Conservation (phyloP, 208 protist species). For the Wallacemonas sp. region DNA sequence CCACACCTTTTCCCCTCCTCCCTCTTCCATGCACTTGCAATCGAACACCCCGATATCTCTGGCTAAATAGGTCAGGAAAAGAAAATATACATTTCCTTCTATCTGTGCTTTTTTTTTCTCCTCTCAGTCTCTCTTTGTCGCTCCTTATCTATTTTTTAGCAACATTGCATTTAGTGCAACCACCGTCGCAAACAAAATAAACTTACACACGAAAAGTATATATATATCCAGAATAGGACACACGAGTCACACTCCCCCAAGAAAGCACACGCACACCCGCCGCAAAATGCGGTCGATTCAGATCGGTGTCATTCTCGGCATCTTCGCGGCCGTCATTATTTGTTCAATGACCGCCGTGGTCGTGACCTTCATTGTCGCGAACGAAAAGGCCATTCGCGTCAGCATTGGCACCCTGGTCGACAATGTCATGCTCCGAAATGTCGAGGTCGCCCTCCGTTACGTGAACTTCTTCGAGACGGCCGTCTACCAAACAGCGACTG, state of each 20-base stretch:
- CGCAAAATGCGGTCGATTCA: neutral
- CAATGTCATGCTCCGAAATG: slow-evolving; percentile 23
- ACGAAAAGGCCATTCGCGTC: slow-evolving; percentile 15
- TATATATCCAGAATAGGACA: neutral
- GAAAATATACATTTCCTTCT: slow-evolving; percentile 1
- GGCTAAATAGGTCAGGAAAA: too few species aligned
- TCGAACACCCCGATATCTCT: too few species aligned
- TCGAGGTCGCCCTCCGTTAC: neutral
- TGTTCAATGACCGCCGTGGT: slow-evolving; percentile 22
- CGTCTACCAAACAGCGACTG: slow-evolving; percentile 5
- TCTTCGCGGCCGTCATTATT: slow-evolving; percentile 32
- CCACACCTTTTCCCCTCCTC: too few species aligned
- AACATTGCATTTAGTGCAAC: too few species aligned
- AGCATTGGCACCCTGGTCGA: slow-evolving; percentile 20
- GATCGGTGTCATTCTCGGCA: slow-evolving; percentile 19
- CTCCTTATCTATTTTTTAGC: too few species aligned
- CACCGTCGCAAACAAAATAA: neutral
- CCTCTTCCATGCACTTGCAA: too few species aligned
- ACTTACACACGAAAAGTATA: neutral
- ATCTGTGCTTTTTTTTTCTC: slow-evolving; percentile 6
- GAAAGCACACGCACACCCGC: too few species aligned
- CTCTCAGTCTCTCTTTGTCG: neutral
- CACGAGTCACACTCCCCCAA: too few species aligned
- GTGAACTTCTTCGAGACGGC: slow-evolving; percentile 2
- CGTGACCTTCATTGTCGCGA: slow-evolving; percentile 25